Base-by-base conservation (phyloP, 202 grass and related monocot species). In the Dendrocalamus latiflorus region DNA sequence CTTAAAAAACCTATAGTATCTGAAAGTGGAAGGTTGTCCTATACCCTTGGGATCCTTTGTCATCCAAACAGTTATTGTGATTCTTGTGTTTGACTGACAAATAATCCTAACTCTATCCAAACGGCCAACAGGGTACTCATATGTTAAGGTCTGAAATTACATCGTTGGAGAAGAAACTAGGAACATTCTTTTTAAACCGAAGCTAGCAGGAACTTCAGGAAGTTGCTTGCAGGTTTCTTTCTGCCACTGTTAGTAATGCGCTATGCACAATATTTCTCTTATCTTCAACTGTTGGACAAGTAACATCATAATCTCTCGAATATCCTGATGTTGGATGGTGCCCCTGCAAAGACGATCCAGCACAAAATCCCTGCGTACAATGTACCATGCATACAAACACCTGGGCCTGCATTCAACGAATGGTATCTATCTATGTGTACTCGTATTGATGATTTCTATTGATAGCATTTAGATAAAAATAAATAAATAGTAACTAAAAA, bases 141-240 rank as follows among this genome's bases (percentile, higher is more conserved):
- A 44, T 44, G 12, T 44, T 13, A 65, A 63, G 6, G 26, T 3
- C 33, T 9, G 16, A 34, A 36, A 34, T 38, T 7, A 10, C 36
- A 41, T 41, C 18, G 21, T 41, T 17, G 33, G 61, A 65, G 42
- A 2, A 64, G 4, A 37, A 20, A 9, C 45, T 4, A 51, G 16
- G 5, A 51, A 20, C 17, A 51, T 51, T 51, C 17, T 7, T 18
- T 51, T 51, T 0, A 51, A 51, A 50, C 18, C 6, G 0, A 53
- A n/a, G 18, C 2, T 54, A n/a, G 18, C 18, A n/a, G 18, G 50
- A n/a, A 54, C 18, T n/a, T 0, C 15, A 50, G 49, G 79, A 81
- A 72, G 67, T 30, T 81, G 26, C 79, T 16, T 12, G 30, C 30
- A 42, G 50, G 30, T 74, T 81, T 87, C 70, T 74, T 81, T 87